A percentile compares a stretch with the other conserved stretches of the same genome.
phyloP scores from a whole-genome alignment of 768 basidiomycete species.

The Naganishia friedmannii region DNA sequence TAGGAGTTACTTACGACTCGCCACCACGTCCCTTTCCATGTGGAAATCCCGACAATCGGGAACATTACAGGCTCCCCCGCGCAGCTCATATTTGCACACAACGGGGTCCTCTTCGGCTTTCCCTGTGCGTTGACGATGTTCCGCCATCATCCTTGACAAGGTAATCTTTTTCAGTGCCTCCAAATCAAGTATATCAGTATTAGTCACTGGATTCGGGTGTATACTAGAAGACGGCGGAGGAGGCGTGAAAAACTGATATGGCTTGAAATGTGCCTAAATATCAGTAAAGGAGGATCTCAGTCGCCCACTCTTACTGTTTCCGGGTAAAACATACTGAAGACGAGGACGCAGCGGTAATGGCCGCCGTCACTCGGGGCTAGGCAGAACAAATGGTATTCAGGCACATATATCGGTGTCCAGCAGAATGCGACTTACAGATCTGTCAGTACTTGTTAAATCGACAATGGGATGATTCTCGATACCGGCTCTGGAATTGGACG shows the following conservation, averaged over 20 bases:
- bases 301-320: neutral
- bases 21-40: conserved; percentile 6
- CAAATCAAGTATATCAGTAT: conserved; percentile 24
- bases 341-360: neutral
- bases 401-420: neutral
- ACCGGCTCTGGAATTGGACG: neutral
- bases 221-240: neutral
- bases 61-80: conserved; percentile 14
- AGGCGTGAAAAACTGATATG: conserved; percentile 19
- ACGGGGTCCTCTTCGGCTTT: conserved; percentile 17
- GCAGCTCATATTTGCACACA: conserved; percentile 25
- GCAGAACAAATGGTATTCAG: neutral
- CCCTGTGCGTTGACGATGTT: conserved; percentile 19
- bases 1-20: conserved; percentile 3
- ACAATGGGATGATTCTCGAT: neutral
- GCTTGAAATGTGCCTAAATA: conserved; percentile 19
- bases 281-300: neutral
- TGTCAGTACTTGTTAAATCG: neutral
- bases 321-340: conserved; percentile 8
- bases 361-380: neutral
- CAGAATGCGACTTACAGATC: neutral
- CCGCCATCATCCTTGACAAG: conserved; percentile 18
- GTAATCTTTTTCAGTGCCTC: conserved; percentile 11
- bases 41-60: conserved; percentile 23
- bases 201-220: conserved; percentile 2